A percentile compares a stretch with the other conserved stretches of the same genome.
These are phyloP conservation scores for Tritrichomonas foetus DNA, from an alignment of 208 protist genomes.

Conservation along the genomic window DNA sequence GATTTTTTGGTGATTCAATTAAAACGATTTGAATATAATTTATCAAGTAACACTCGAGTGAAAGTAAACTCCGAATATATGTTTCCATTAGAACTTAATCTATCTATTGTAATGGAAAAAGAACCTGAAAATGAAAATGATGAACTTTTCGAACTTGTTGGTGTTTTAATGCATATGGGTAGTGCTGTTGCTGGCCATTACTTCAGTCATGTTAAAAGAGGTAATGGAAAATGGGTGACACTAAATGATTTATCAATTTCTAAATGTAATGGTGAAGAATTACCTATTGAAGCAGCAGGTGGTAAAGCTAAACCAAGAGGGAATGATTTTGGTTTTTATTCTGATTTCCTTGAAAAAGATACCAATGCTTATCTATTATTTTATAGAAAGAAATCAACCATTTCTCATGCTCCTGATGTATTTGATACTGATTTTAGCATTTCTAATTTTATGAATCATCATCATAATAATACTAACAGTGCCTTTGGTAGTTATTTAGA, in stretches of 20 bases:
- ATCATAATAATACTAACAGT: too few species aligned
- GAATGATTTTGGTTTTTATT: neutral
- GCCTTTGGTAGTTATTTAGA: too few species aligned
- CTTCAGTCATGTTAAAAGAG: neutral
- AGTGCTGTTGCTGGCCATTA: neutral
- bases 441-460: too few species aligned
- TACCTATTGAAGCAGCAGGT: neutral
- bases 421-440: too few species aligned
- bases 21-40: slow-evolving; percentile 36
- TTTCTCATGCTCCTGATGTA: neutral
- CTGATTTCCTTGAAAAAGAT: neutral
- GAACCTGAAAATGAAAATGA: too few species aligned
- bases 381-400: neutral
- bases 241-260: neutral
- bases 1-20: neutral
- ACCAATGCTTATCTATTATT: neutral
- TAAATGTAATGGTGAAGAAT: neutral
- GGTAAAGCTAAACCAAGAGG: neutral
- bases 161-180: neutral
- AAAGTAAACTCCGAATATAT: neutral
- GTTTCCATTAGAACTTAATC: neutral
- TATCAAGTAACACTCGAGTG: neutral
- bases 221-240: neutral
- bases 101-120: too few species aligned
- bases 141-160: neutral